A percentile compares a stretch with the other conserved stretches of the same genome.
phyloP scores from a whole-genome alignment of 2,329 filamentous ascomycete species.

The Clonostachys solani region DNA sequence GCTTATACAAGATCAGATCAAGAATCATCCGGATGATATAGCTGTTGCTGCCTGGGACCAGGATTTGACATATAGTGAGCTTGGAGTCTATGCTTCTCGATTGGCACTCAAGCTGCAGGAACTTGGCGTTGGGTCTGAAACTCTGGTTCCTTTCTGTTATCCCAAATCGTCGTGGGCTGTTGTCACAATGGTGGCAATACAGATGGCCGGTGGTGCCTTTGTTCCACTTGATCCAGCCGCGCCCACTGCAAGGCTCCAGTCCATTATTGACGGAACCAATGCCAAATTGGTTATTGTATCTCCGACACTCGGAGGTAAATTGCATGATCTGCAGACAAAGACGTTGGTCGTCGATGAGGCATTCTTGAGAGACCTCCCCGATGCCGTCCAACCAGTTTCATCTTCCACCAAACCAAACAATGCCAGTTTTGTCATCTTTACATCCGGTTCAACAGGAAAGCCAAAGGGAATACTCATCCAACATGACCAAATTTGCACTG shows the following conservation, averaged over 20 bases:
- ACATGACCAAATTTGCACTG: slow-evolving; percentile 7
- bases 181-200: slow-evolving; percentile 16
- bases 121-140: neutral
- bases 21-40: neutral
- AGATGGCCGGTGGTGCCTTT: slow-evolving; percentile 19
- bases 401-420: slow-evolving; percentile 1
- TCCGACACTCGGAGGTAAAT: neutral
- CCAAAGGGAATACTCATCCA: slow-evolving; percentile 4
- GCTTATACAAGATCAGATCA: slow-evolving; percentile 23
- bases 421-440: slow-evolving; percentile 6
- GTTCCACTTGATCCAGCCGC: slow-evolving; percentile 17
- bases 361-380: neutral
- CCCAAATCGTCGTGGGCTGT: slow-evolving; percentile 16
- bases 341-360: neutral
- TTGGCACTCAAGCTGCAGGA: neutral
- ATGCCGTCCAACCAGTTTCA: neutral
- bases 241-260: slow-evolving; percentile 1
- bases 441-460: slow-evolving; percentile 3
- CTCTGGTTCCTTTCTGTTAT: slow-evolving; percentile 10
- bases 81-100: neutral
- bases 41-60: neutral
- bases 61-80: neutral
- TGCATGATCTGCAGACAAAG: neutral
- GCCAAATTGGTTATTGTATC: slow-evolving; percentile 8
- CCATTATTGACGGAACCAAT: slow-evolving; percentile 1